Conservation (phyloP, 768 basidiomycete species). For the Porphyrellus cyaneotinctus region DNA sequence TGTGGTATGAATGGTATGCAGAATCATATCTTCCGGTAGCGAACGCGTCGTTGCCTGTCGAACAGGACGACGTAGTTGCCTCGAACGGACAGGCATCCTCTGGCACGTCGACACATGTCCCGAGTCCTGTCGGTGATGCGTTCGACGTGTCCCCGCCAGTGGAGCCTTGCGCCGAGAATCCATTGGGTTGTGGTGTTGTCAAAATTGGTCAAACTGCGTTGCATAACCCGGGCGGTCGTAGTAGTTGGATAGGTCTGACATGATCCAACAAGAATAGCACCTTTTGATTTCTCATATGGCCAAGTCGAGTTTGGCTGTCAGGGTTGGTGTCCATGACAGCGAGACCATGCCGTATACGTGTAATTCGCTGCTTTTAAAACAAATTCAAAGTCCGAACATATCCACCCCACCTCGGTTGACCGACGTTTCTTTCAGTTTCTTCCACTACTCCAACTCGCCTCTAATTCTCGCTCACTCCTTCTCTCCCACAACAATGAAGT, state of each 20-base stretch:
- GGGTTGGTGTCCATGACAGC: background rate
- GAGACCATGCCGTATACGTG: background rate
- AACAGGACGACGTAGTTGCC: conserved; percentile 14
- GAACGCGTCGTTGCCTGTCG: conserved; percentile 25
- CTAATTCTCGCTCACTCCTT: conserved; percentile 21
- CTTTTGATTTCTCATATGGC: too few relatives aligned
- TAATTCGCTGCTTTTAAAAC: conserved; percentile 10
- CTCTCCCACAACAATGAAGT: conserved; percentile 34
- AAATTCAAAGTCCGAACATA: conserved; percentile 30
- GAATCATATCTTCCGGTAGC: conserved; percentile 82
- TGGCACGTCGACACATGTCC: conserved; percentile 28
- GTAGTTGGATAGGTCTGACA: conserved; percentile 85
- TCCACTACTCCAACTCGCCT: background rate
- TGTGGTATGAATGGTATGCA: conserved; percentile 99
- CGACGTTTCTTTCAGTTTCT: background rate
- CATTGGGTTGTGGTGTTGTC: conserved; percentile 41
- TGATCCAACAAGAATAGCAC: conserved; percentile 3
- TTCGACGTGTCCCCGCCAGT: conserved; percentile 38
- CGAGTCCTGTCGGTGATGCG: conserved; percentile 74
- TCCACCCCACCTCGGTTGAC: conserved; percentile 1
- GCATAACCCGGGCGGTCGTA: conserved; percentile 87
- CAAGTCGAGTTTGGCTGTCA: too few relatives aligned
- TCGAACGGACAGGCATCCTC: conserved; percentile 22
- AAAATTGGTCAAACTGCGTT: conserved; percentile 94
- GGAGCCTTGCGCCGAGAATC: too few relatives aligned